A percentile compares a stretch with the other conserved stretches of the same genome.
Evolutionary conservation across 139 green algal species (phyloP).

Genomic region (Tetraselmis chui): DNA sequence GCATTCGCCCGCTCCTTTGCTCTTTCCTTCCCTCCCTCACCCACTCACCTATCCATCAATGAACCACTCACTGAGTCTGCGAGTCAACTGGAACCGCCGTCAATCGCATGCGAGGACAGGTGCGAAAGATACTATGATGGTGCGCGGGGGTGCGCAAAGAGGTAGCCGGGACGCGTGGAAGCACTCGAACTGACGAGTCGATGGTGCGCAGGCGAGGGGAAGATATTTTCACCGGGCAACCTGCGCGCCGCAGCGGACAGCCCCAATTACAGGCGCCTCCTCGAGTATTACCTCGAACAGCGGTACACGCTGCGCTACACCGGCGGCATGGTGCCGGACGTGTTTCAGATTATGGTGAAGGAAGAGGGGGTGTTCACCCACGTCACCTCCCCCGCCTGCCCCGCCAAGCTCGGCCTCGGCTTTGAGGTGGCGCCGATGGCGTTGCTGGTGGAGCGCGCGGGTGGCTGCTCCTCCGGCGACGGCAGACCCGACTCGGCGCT

Average conservation of each 20-base stretch:
- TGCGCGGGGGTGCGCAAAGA: no score
- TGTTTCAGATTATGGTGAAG: constrained; percentile 94
- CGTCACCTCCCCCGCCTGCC: constrained; percentile 85
- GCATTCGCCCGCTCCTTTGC: no score
- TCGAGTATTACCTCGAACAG: constrained; percentile 87
- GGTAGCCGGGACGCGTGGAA: no score
- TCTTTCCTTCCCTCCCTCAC: no score
- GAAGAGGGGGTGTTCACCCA: constrained; percentile 95
- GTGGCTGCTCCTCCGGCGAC: constrained; percentile 68
- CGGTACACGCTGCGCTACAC: constrained; percentile 96
- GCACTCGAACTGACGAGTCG: no score
- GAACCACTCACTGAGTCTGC: no score
- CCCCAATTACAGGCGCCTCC: constrained; percentile 81
- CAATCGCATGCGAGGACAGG: no score
- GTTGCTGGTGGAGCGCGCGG: constrained; percentile 84
- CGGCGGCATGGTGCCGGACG: constrained; percentile 91
- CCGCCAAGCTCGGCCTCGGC: constrained; percentile 91
- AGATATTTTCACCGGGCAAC: constrained; percentile 95
- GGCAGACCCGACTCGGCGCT: constrained; percentile 66
- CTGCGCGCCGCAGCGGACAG: constrained; percentile 92
- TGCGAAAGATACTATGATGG: no score
- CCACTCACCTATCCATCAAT: no score
- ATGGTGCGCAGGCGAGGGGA: constrained; percentile 87
- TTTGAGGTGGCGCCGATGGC: constrained; percentile 85
- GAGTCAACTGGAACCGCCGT: no score